phyloP scores from a whole-genome alignment of 306 rosid species.

The Ormosia emarginata region DNA sequence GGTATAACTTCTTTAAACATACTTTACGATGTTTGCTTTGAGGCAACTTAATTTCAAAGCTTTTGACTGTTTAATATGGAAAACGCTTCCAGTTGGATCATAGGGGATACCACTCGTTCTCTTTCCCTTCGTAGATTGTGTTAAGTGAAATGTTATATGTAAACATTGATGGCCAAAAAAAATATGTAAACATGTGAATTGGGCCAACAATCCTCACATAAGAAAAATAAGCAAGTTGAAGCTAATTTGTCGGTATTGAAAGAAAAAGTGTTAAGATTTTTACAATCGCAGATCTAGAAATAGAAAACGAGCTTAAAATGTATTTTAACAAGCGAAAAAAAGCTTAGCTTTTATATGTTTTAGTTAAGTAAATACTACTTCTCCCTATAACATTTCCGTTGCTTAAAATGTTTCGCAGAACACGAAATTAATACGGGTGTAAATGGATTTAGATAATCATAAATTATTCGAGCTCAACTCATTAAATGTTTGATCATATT shows the following conservation, averaged over 20 bases:
- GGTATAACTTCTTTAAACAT: not conserved
- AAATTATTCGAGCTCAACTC: too few species aligned
- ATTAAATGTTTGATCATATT: too few species aligned
- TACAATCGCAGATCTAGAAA: not conserved
- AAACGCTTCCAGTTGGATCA: constrained; percentile 6
- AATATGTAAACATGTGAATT: not conserved
- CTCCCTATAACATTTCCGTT: too few species aligned
- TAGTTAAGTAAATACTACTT: too few species aligned
- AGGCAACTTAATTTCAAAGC: constrained; percentile 22
- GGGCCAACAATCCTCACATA: not conserved
- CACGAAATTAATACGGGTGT: too few species aligned
- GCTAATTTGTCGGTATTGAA: constrained; percentile 28
- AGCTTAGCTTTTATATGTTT: too few species aligned
- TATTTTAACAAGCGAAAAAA: not conserved
- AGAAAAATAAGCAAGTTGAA: not conserved
- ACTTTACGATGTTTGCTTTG: constrained; percentile 5
- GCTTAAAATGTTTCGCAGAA: too few species aligned
- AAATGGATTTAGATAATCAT: too few species aligned
- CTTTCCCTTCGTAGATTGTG: not conserved
- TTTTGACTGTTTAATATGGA: constrained; percentile 21
- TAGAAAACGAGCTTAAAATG: not conserved
- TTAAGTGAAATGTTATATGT: not conserved
- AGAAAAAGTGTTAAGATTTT: not conserved
- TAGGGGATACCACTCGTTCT: not conserved
- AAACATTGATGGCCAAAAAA: not conserved